A percentile compares a stretch with the other conserved stretches of the same genome.
These are phyloP conservation scores for Backusella liffmaniae DNA, from an alignment of 192 early-diverging fungal genomes.

Conservation along the genomic window DNA sequence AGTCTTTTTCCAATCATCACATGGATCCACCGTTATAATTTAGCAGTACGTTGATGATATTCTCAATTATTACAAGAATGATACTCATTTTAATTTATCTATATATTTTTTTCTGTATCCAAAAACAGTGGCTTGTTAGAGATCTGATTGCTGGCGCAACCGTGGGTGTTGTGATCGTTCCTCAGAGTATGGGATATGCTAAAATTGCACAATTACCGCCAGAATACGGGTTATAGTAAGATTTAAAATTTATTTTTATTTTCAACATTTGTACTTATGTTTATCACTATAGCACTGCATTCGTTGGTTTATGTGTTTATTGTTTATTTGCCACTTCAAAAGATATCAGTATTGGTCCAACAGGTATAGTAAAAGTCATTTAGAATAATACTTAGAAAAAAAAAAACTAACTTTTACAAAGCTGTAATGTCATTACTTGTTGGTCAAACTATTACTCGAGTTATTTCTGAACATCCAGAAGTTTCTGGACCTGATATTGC, in stretches of 20 bases:
- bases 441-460: constrained; percentile 60
- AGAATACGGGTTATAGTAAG: constrained; percentile 74
- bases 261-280: neutral
- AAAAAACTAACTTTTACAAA: neutral
- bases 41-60: neutral
- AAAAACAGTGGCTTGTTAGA: constrained; percentile 43
- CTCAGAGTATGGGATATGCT: constrained; percentile 74
- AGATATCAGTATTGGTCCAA: constrained; percentile 69
- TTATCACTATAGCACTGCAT: constrained; percentile 43
- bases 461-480: constrained; percentile 13
- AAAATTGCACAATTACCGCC: constrained; percentile 67
- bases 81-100: neutral
- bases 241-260: neutral
- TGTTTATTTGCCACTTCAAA: constrained; percentile 79
- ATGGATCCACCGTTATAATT: constrained; percentile 41
- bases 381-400: neutral
- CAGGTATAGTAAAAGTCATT: constrained; percentile 17
- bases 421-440: constrained; percentile 81
- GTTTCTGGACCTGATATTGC: constrained; percentile 51
- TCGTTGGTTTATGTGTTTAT: constrained; percentile 57
- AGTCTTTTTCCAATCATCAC: constrained; percentile 32
- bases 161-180: constrained; percentile 73
- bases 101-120: neutral
- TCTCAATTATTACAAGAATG: neutral
- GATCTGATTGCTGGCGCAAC: constrained; percentile 75